Percentiles rank a stretch among this genome's conserved stretches.
Conservation (phyloP, 176 grass and related monocot species). For the Carex parvula region DNA sequence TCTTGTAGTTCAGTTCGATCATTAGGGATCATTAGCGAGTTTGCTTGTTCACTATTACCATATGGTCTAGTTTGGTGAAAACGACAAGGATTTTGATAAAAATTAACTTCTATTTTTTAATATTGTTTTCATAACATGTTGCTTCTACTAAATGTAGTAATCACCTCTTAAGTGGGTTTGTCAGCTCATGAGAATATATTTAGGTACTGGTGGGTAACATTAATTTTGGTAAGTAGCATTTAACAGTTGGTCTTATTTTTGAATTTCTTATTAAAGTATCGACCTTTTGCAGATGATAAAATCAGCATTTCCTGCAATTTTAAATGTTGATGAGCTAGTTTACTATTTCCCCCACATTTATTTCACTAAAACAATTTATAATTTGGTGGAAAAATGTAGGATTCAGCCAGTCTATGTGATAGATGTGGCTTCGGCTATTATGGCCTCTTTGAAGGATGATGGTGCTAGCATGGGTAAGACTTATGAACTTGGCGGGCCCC, state of each 20-base stretch:
- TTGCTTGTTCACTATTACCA: not conserved
- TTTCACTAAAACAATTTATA: not conserved
- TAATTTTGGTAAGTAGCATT: not conserved
- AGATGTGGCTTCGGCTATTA: constrained; percentile 88
- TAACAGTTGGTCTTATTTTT: not conserved
- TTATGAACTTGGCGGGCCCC: constrained; percentile 88
- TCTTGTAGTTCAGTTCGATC: not conserved
- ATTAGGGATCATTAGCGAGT: not conserved
- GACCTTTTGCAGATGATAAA: not conserved
- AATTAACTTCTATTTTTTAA: not conserved
- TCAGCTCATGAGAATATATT: not conserved
- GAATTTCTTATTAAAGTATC: not conserved
- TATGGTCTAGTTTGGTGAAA: not conserved
- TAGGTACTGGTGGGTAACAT: not conserved
- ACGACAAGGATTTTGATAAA: not conserved
- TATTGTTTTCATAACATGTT: not conserved
- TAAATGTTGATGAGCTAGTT: constrained; percentile 6
- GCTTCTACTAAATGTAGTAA: not conserved
- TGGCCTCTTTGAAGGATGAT: constrained; percentile 90
- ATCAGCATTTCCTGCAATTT: not conserved
- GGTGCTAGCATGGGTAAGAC: constrained; percentile 84
- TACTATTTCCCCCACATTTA: not conserved
- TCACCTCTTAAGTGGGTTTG: not conserved
- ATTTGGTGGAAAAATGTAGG: constrained; percentile 36
- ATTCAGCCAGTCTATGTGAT: constrained; percentile 96